Evolutionary conservation across 2,329 filamentous ascomycete genomes (phyloP), one percentile per base, ranked within the genome.

Genomic region (Trichophaea hybrida): DNA sequence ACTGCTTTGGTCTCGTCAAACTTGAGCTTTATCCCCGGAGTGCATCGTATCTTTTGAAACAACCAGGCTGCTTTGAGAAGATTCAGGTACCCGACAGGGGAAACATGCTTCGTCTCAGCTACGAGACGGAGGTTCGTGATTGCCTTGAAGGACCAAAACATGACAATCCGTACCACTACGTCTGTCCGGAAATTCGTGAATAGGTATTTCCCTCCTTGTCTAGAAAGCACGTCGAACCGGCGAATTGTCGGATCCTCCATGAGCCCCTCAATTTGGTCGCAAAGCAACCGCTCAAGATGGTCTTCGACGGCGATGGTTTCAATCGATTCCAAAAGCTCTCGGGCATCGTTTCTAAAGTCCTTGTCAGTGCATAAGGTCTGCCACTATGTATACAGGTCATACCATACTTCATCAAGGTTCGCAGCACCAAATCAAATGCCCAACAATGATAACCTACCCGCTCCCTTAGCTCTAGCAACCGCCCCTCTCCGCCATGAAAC

Each of bases 51-150:
- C 44, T 53, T 60, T 38, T 58, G 57, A n/a, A 62, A 60, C 52
- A 64, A 53, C 62, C 62, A 64, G 32, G 44, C 61, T 5, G 62
- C 60, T 55, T 64, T 64, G 34, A 62, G 56, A 53, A 64, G 57
- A 38, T 56, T 34, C 17, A 64, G 37, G 33, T 55, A 62, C 17
- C 38, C 62, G 46, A 56, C 57, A 17, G 37, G 40, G 15, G 60
- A 58, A 37, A 60, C 40, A 5, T 55, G 38, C 33, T 60, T 59
- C 12, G 60, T 46, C 33, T 55, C 53, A 17, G 38, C 2, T 10
- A 55, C 35, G 8, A 6, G n/a, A 32, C 15, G 51, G 40, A 64
- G 57, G 24, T 55, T 58, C 8, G 57, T 17, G 35, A 53, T 57
- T 5, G 58, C 54, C 44, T 57, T 62, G 53, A 60, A 64, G 7